These are phyloP conservation scores for Aspergillus sp. DNA, from an alignment of 2,329 filamentous ascomycete species.

Conservation along the genomic window DNA sequence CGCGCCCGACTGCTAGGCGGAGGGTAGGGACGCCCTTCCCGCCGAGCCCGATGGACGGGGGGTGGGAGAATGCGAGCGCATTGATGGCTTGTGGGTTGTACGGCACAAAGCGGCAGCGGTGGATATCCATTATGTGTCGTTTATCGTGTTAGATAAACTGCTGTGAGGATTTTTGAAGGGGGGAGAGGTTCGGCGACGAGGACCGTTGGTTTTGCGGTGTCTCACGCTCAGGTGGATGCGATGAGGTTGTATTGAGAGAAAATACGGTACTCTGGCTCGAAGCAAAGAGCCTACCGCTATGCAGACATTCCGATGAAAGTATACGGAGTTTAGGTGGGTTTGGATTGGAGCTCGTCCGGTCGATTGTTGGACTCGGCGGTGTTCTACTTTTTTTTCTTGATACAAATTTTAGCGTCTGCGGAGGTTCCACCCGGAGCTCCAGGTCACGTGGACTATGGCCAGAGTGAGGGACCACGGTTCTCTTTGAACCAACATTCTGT, in stretches of 20 bases:
- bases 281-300: constrained; percentile 22
- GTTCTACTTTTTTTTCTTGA: constrained; percentile 24
- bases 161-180: background rate
- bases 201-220: background rate
- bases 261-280: constrained; percentile 18
- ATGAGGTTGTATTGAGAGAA: background rate
- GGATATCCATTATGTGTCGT: constrained; percentile 74
- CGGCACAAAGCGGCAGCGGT: constrained; percentile 93
- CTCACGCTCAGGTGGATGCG: constrained; percentile 3
- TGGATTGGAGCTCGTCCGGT: constrained; percentile 4
- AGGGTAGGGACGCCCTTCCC: constrained; percentile 59
- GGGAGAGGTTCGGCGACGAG: background rate
- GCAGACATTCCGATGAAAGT: constrained; percentile 20
- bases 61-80: constrained; percentile 88
- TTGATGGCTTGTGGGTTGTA: constrained; percentile 92
- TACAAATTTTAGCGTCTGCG: constrained; percentile 28
- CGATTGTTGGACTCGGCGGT: constrained; percentile 11
- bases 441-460: constrained; percentile 22
- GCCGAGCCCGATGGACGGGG: constrained; percentile 49
- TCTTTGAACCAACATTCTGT: background rate
- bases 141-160: background rate
- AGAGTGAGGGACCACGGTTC: background rate
- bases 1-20: constrained; percentile 83
- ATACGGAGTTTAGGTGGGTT: background rate
- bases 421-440: constrained; percentile 17